Evolutionary conservation across 208 protist genomes (phyloP).

Genomic region (Strigomonas culicis): DNA sequence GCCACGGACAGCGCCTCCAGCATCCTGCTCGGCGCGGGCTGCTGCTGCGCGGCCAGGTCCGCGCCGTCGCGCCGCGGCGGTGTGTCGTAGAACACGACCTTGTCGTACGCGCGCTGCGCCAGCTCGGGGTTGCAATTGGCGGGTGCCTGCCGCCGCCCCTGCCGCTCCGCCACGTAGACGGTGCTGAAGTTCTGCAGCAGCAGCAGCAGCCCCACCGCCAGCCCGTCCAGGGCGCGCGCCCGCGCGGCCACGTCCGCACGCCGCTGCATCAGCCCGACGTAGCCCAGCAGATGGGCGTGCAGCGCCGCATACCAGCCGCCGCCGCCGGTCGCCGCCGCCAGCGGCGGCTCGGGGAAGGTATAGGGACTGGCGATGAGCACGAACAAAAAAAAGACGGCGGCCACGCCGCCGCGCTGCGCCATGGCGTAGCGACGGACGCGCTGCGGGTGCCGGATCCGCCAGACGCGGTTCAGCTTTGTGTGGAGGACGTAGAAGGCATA

Average conservation of each 20-base stretch:
- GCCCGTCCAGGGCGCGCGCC: not conserved
- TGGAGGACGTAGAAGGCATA: slow-evolving; percentile 33
- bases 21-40: too few relatives aligned
- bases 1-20: too few relatives aligned
- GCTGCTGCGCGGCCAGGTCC: too few relatives aligned
- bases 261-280: slow-evolving; percentile 29
- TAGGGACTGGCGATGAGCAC: slow-evolving; percentile 45
- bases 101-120: too few relatives aligned
- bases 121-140: too few relatives aligned
- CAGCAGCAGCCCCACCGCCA: not conserved
- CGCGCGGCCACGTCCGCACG: slow-evolving; percentile 15
- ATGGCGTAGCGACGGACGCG: slow-evolving; percentile 19
- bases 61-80: too few relatives aligned
- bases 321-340: too few relatives aligned
- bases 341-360: too few relatives aligned
- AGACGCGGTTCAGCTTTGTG: slow-evolving; percentile 46
- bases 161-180: not conserved
- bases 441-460: slow-evolving; percentile 40
- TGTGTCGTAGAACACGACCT: too few relatives aligned
- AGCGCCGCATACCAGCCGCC: too few relatives aligned
- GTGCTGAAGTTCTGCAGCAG: not conserved
- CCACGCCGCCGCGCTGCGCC: slow-evolving; percentile 9
- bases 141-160: not conserved
- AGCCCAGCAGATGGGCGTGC: slow-evolving; percentile 30
- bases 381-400: slow-evolving; percentile 14